Base-by-base conservation (phyloP, 176 grass and related monocot species). In the Zoysia pacifica region DNA sequence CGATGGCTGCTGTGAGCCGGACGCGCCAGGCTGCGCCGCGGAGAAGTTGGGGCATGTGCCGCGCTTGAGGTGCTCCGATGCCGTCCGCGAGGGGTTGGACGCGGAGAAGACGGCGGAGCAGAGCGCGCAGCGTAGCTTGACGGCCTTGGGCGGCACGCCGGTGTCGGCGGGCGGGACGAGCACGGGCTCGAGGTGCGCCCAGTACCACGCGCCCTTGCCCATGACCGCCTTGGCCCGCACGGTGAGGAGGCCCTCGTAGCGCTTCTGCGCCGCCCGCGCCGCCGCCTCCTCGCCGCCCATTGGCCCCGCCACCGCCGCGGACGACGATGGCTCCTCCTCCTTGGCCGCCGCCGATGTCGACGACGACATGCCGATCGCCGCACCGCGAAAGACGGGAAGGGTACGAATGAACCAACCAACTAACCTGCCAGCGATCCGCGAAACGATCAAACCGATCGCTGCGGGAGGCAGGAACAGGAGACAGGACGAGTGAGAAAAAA, bases 161-260 rank as follows among this genome's bases (percentile, higher is more conserved):
- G 91, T 90, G 65, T 93, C 88, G 72, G 55, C 62, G 62, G 81
- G 81, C 52, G 71, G 88, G 72, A 91, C 46, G 64, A 94, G 85
- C n/a, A 93, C 49, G 39, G 91, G 91, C 69, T 91, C 91, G 14
- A 94, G 91, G 79, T 94, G 91, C 19, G 75, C 83, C 91, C 88
- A 94, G 58, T 94, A 94, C 91, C 91, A 94, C 69, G 91, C 91
- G 71, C 91, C 91, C 82, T 94, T 94, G 62, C 91, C 91, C 71
- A 91, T 94, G 9, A 94, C 65, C 39, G 91, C 88, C 78, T 91
- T 94, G 44, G 91, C 69, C 76, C 91, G 74, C 68, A 94, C 91
- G 2, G 88, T 81, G 82, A 91, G 78, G 45, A 94, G 86, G 18
- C 85, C 79, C 58, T 94, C 91, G 59, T 86, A 94, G 40, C 91